Base-by-base conservation (phyloP, 148 eudicot genomes). In the Nepenthes mirabilis region DNA sequence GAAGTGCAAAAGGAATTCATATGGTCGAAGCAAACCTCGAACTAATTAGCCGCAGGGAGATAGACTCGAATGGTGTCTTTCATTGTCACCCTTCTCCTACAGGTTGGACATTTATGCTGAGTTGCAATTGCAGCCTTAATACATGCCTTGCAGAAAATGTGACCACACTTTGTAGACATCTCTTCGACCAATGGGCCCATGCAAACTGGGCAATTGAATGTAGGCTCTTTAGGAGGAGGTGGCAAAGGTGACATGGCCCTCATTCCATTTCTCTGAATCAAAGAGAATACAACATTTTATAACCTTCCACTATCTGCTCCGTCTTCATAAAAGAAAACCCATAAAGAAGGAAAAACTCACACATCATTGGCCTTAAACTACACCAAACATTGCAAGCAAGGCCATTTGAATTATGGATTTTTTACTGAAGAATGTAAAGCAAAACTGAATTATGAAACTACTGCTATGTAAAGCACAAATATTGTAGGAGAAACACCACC, bases 161-260 rank as follows among this genome's bases (percentile, higher is more conserved):
- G 98, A 61, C 98, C 98, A 60, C 98, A 91, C 72, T 85, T 91
- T 6, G 98, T 91, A 6, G 98, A 70, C 78, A 68, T 69, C 65
- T 83, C 96, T 63, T 91, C 94, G 12, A 80, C 87, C 34, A 88
- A 59, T 13, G 85, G 76, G 34, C 85, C 83, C 81, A 88, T 79
- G 72, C 98, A 91, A 71, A 91, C 68, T 5, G 98, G 98, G 73
- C 98, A 91, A 64, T 57, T 85, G 61, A 88, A 88, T 47, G 69
- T 71, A 36, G 79, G 83, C 59, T 91, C 96, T 68, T 70, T 74
- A 2, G 84, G 88, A 1, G 80, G 75, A 1, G 85, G 81, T 11
- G 83, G 77, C 3, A 75, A 72, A 2, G 80, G 68, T 34, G 53
- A 14, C 49, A 9, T 14, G n/a, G 14, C 32, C 50, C 43, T 49